Evolutionary conservation across 1,139 yeast species (phyloP).

Genomic region (Ogataea hybrid): DNA sequence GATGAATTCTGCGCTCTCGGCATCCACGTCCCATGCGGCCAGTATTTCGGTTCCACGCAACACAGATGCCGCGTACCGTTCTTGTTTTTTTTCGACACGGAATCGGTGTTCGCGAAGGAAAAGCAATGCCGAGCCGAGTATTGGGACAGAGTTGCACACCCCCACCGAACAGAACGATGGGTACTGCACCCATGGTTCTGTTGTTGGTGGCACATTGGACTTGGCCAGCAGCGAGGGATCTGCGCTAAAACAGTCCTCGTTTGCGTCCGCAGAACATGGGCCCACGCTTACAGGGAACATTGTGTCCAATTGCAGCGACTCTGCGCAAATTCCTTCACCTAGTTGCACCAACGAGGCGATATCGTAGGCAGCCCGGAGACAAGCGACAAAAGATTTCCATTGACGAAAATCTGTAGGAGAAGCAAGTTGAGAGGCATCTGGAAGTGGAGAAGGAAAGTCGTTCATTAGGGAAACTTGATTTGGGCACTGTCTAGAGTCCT

Average conservation of each 20-base stretch:
- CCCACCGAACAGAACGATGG: slow-evolving; percentile 33
- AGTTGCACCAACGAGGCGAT: slow-evolving; percentile 31
- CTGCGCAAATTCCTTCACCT: slow-evolving; percentile 33
- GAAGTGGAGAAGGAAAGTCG: slow-evolving; percentile 19
- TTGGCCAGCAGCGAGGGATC: slow-evolving; percentile 21
- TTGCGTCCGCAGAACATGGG: slow-evolving; percentile 20
- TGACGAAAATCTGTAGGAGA: slow-evolving; percentile 6
- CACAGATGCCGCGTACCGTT: slow-evolving; percentile 2
- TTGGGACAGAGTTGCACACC: slow-evolving; percentile 30
- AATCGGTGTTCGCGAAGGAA: slow-evolving; percentile 31
- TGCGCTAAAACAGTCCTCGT: slow-evolving; percentile 18
- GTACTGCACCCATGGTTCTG: slow-evolving; percentile 44
- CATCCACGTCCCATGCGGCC: slow-evolving; percentile 3
- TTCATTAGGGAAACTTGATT: slow-evolving; percentile 21
- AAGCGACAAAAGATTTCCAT: slow-evolving; percentile 22
- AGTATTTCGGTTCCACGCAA: slow-evolving; percentile 2
- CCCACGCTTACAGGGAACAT: slow-evolving; percentile 23
- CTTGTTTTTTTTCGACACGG: slow-evolving; percentile 7
- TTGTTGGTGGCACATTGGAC: slow-evolving; percentile 24
- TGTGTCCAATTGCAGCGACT: slow-evolving; percentile 14
- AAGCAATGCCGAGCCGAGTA: slow-evolving; percentile 34
- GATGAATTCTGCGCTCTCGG: slow-evolving; percentile 7
- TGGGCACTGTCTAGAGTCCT: slow-evolving; percentile 12
- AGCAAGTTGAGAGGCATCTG: slow-evolving; percentile 14
- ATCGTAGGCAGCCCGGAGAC: slow-evolving; percentile 16